Evolutionary conservation across 139 green algal genomes (phyloP).

Genomic region (Eudorina sp.): DNA sequence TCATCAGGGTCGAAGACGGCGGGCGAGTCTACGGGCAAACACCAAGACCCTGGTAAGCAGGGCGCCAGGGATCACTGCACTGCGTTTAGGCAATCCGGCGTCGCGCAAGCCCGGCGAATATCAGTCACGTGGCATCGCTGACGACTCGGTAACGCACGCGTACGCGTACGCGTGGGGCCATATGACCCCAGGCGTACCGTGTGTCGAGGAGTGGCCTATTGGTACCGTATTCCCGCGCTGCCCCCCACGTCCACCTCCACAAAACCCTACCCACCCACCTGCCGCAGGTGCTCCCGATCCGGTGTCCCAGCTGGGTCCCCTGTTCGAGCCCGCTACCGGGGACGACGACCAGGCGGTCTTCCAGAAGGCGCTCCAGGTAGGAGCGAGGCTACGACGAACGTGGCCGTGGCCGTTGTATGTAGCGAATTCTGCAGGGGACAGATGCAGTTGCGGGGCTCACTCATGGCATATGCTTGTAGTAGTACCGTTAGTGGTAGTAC

Average conservation of each 20-base stretch:
- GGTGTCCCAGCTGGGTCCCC: neutral
- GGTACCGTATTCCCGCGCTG: neutral
- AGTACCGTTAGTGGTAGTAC: too few species aligned
- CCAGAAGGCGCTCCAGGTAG: too few species aligned
- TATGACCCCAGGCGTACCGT: neutral
- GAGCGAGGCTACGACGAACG: too few species aligned
- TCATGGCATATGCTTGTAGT: too few species aligned
- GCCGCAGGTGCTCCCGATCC: neutral
- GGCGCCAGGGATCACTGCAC: too few species aligned
- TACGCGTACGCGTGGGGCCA: neutral
- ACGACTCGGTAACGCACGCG: neutral
- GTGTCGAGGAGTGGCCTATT: neutral
- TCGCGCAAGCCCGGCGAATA: neutral
- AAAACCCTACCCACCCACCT: too few species aligned
- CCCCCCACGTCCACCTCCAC: neutral
- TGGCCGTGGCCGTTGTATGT: too few species aligned
- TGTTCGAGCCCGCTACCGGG: neutral
- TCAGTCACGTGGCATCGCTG: neutral
- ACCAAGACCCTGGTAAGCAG: neutral
- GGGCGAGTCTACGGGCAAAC: neutral
- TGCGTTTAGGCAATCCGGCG: neutral
- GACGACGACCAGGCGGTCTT: constrained; percentile 31
- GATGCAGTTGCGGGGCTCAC: too few species aligned
- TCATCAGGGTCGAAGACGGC: neutral
- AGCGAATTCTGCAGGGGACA: too few species aligned